Percentiles rank a stretch among this genome's conserved stretches.
Conservation (phyloP, 257 asterid genomes). For the Lycium barbarum region DNA sequence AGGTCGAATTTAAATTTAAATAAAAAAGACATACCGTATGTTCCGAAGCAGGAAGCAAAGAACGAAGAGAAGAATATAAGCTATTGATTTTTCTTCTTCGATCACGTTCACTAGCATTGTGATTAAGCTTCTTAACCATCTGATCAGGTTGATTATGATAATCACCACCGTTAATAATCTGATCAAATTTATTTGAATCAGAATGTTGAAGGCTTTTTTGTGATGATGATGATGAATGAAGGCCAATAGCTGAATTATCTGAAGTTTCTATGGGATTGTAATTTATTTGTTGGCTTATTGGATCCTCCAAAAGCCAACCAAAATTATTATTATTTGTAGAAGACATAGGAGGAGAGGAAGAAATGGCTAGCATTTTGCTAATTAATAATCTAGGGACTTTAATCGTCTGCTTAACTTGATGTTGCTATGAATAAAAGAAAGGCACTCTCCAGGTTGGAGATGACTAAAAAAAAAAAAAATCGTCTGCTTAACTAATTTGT, state of each 20-base stretch:
- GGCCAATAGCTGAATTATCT: neutral
- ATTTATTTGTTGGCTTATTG: neutral
- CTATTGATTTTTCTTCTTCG: constrained; percentile 70
- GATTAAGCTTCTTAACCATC: constrained; percentile 62
- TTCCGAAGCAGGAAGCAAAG: constrained; percentile 68
- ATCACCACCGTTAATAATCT: neutral
- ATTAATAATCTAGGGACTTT: neutral
- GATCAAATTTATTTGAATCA: constrained; percentile 25
- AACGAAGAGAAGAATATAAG: constrained; percentile 67
- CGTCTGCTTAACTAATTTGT: neutral
- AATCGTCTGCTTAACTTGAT: neutral
- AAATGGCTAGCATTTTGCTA: constrained; percentile 17
- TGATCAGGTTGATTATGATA: neutral
- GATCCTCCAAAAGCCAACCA: constrained; percentile 24
- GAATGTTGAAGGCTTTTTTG: neutral
- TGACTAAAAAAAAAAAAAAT: too few species aligned
- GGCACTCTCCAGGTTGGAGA: too few species aligned
- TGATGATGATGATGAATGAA: constrained; percentile 14
- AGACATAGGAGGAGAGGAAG: neutral
- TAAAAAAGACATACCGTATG: constrained; percentile 42
- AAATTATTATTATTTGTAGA: neutral
- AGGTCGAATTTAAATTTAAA: neutral
- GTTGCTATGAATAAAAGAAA: too few species aligned
- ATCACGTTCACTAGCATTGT: constrained; percentile 80
- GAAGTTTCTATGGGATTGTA: neutral